These are phyloP conservation scores for Cucumis variabilis DNA, from an alignment of 331 rosid genomes.

Conservation along the genomic window DNA sequence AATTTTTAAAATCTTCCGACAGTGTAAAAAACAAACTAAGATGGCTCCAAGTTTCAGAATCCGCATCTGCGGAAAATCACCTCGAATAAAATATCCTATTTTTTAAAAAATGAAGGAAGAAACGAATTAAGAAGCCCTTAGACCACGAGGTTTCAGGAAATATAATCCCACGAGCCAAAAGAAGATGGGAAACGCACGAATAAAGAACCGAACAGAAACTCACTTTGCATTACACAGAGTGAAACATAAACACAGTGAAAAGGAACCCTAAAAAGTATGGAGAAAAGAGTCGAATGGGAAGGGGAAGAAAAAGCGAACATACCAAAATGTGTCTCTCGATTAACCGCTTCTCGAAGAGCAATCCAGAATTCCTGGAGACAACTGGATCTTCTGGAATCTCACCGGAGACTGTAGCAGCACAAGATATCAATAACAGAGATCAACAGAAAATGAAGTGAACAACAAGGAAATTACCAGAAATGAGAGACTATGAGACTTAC, in stretches of 20 bases:
- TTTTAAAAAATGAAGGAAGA: neutral
- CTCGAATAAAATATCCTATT: neutral
- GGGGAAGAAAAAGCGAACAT: conserved; percentile 4
- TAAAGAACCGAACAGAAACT: neutral
- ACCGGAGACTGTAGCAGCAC: conserved; percentile 79
- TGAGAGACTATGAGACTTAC: conserved; percentile 39
- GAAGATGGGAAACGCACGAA: neutral
- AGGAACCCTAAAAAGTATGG: conserved; percentile 46
- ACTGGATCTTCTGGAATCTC: conserved; percentile 99
- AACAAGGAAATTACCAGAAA: conserved; percentile 16
- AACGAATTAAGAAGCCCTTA: neutral
- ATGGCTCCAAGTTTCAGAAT: neutral
- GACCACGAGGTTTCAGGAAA: neutral
- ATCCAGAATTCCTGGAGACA: conserved; percentile 79
- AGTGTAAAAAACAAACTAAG: neutral
- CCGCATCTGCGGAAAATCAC: neutral
- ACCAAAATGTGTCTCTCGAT: conserved; percentile 89
- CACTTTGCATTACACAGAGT: neutral
- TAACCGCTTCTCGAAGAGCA: conserved; percentile 87
- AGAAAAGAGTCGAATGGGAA: neutral
- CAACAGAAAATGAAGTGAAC: conserved; percentile 31
- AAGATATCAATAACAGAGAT: conserved; percentile 40
- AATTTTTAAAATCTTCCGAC: neutral
- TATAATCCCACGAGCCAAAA: neutral
- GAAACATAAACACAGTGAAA: neutral